phyloP scores from a whole-genome alignment of 805 yeast species.

The Candida loeiensis region DNA sequence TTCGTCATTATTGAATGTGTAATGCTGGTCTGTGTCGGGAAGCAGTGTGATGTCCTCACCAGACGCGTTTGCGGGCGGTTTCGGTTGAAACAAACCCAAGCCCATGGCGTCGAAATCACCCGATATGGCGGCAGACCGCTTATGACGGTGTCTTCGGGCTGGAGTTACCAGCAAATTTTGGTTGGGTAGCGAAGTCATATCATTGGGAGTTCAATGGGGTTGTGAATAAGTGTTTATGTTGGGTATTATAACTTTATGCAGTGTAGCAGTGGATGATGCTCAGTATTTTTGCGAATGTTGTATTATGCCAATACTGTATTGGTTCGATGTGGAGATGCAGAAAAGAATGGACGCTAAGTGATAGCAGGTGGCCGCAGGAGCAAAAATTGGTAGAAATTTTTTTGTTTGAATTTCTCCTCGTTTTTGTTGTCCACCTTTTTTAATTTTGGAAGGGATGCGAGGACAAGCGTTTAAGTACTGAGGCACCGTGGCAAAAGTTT shows the following conservation, averaged over 20 bases:
- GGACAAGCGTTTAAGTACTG: not conserved
- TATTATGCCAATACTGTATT: not conserved
- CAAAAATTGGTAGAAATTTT: slow-evolving; percentile 1
- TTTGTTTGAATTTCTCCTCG: slow-evolving; percentile 1
- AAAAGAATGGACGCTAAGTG: slow-evolving; percentile 10
- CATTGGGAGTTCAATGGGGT: not conserved
- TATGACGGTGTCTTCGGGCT: slow-evolving; percentile 63
- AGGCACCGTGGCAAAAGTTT: not conserved
- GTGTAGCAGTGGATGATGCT: not conserved
- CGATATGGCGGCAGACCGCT: slow-evolving; percentile 83
- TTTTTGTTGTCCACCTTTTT: not conserved
- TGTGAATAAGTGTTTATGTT: not conserved
- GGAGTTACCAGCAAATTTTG: slow-evolving; percentile 9
- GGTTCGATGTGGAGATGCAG: not conserved
- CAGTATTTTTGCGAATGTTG: not conserved
- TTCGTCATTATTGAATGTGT: slow-evolving; percentile 32
- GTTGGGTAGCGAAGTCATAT: slow-evolving; percentile 12
- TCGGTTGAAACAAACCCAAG: slow-evolving; percentile 31
- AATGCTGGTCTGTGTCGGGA: slow-evolving; percentile 17
- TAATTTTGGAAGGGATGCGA: not conserved
- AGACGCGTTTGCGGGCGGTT: slow-evolving; percentile 9
- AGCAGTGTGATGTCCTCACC: not conserved
- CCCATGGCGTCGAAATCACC: slow-evolving; percentile 69
- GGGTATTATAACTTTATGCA: not conserved
- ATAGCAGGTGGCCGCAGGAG: slow-evolving; percentile 1